Percentiles rank a stretch among this genome's conserved stretches.
Evolutionary conservation across 1,284 basidiomycete genomes (phyloP).

Genomic region (Trametes pubescens): DNA sequence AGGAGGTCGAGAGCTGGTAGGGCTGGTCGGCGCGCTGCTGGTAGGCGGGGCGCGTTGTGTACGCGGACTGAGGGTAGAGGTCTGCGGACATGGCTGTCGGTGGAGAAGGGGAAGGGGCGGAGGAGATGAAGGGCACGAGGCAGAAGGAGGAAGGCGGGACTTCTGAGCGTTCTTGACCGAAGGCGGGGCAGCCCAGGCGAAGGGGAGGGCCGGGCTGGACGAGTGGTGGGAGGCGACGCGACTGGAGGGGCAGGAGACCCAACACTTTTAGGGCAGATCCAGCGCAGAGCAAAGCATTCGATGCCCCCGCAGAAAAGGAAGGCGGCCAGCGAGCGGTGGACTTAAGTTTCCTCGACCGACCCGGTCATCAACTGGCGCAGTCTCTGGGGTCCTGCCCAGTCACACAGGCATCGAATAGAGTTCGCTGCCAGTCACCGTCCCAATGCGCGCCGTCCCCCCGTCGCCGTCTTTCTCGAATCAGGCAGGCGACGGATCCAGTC

Average conservation of each 20-base stretch:
- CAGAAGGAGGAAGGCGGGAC: slow-evolving; percentile 40
- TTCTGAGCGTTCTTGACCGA: slow-evolving; percentile 47
- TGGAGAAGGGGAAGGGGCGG: slow-evolving; percentile 43
- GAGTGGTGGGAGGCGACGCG: slow-evolving; percentile 28
- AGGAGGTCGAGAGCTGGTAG: slow-evolving; percentile 43
- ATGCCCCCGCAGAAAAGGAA: slow-evolving; percentile 33
- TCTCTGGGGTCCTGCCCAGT: slow-evolving; percentile 28
- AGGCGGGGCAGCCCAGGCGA: slow-evolving; percentile 40
- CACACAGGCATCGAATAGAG: slow-evolving; percentile 34
- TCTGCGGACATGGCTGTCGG: slow-evolving; percentile 57
- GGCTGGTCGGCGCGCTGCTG: slow-evolving; percentile 34
- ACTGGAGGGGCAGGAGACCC: slow-evolving; percentile 28
- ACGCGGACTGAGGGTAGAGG: slow-evolving; percentile 70
- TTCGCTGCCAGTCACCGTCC: slow-evolving; percentile 30
- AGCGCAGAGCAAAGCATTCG: slow-evolving; percentile 29
- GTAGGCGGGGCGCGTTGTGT: slow-evolving; percentile 51
- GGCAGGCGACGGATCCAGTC: slow-evolving; percentile 33
- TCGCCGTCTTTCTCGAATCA: slow-evolving; percentile 27
- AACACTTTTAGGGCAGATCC: slow-evolving; percentile 35
- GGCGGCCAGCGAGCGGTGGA: slow-evolving; percentile 29
- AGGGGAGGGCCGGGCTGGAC: slow-evolving; percentile 26
- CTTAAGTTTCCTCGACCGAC: slow-evolving; percentile 33
- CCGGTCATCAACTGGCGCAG: slow-evolving; percentile 29
- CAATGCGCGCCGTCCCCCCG: slow-evolving; percentile 12
- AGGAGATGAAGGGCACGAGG: slow-evolving; percentile 43